Percentiles rank a stretch among this genome's conserved stretches.
These are phyloP conservation scores for Solanum pimpinellifolium DNA, from an alignment of 257 asterid genomes.

Conservation along the genomic window DNA sequence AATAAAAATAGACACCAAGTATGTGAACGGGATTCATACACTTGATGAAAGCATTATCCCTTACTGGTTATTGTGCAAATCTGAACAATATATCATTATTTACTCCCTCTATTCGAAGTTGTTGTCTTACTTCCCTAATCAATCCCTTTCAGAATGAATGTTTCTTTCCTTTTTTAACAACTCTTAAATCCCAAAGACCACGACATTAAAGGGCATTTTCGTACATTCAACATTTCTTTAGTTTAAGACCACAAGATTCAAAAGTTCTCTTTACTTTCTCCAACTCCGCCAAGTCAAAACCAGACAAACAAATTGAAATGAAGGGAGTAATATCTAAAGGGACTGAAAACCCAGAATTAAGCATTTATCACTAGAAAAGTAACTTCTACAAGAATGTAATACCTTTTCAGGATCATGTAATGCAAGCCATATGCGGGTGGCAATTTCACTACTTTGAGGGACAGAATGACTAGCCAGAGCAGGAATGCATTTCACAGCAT, in stretches of 20 bases:
- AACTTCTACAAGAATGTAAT: background rate
- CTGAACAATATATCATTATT: background rate
- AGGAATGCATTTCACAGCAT: slow-evolving; percentile 94
- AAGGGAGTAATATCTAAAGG: background rate
- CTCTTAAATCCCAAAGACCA: background rate
- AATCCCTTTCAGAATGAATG: background rate
- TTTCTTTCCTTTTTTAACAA: background rate
- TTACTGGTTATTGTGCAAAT: background rate
- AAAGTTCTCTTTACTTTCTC: background rate
- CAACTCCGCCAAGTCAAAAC: background rate
- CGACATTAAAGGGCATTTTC: background rate
- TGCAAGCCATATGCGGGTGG: slow-evolving; percentile 96
- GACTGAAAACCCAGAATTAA: background rate
- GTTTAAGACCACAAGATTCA: background rate
- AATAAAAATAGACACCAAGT: background rate
- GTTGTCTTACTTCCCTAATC: background rate
- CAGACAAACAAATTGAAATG: background rate
- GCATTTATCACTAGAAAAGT: background rate
- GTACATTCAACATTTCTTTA: background rate
- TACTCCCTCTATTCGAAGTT: background rate
- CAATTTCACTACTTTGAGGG: slow-evolving; percentile 78
- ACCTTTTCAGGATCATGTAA: slow-evolving; percentile 93
- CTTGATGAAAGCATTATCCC: background rate
- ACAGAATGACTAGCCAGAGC: slow-evolving; percentile 73
- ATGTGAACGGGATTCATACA: background rate